These are phyloP conservation scores for Amborella trichopoda DNA, from an alignment of 164 flowering plant genomes.

Conservation along the genomic window DNA sequence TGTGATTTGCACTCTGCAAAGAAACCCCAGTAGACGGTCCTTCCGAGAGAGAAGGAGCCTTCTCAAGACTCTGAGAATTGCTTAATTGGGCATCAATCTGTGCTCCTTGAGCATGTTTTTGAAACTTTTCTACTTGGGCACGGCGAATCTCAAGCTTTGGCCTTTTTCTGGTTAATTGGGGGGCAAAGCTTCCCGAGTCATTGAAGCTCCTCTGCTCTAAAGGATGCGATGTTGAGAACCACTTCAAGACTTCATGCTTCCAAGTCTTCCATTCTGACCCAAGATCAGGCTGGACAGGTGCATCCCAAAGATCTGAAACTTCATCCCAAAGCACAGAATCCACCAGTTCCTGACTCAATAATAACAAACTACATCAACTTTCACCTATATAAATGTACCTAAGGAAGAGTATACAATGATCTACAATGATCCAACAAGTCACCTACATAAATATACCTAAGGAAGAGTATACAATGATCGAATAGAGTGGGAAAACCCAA, in stretches of 20 bases:
- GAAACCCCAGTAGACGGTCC: slow-evolving; percentile 14
- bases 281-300: slow-evolving; percentile 35
- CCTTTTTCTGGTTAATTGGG: slow-evolving; percentile 55
- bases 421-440: too few species aligned
- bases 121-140: slow-evolving; percentile 53
- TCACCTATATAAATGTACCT: too few species aligned
- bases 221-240: slow-evolving; percentile 55
- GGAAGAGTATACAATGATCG: too few species aligned
- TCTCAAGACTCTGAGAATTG: slow-evolving; percentile 18
- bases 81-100: slow-evolving; percentile 38
- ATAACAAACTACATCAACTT: too few species aligned
- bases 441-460: too few species aligned
- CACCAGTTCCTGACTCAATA: slow-evolving; percentile 52
- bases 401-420: too few species aligned
- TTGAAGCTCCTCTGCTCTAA: slow-evolving; percentile 27
- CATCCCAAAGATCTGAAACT: slow-evolving; percentile 43
- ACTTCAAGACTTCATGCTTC: slow-evolving; percentile 79
- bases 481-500: too few species aligned
- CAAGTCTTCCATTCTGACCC: slow-evolving; percentile 73
- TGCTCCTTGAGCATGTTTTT: slow-evolving; percentile 19
- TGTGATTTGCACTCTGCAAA: slow-evolving; percentile 12
- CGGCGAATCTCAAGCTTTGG: slow-evolving; percentile 97
- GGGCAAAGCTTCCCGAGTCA: slow-evolving; percentile 16
- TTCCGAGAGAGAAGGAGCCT: slow-evolving; percentile 16
- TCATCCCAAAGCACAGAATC: slow-evolving; percentile 66